These are phyloP conservation scores for Aspergillus bertholletiae DNA, from an alignment of 495 filamentous ascomycete species.

Conservation along the genomic window DNA sequence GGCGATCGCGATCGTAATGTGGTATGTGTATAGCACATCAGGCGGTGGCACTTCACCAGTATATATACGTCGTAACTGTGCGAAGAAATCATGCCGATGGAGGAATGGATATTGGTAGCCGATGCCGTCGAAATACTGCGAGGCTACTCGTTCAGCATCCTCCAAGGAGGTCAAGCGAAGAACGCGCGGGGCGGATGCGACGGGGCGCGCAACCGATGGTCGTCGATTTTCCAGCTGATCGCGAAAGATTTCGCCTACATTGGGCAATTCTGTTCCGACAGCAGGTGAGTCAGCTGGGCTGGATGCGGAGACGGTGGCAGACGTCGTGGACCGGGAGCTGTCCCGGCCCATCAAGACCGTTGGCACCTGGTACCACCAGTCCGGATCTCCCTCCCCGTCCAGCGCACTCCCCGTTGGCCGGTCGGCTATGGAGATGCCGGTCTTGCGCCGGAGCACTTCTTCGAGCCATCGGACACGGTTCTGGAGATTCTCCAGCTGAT, in stretches of 20 bases:
- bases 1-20: slow-evolving; percentile 41
- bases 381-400: slow-evolving; percentile 35
- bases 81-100: slow-evolving; percentile 35
- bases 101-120: slow-evolving; percentile 46
- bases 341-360: slow-evolving; percentile 36
- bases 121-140: slow-evolving; percentile 43
- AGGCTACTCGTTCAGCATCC: slow-evolving; percentile 35
- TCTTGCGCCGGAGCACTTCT: slow-evolving; percentile 36
- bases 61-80: slow-evolving; percentile 37
- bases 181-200: slow-evolving; percentile 30
- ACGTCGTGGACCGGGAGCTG: slow-evolving; percentile 12
- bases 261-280: slow-evolving; percentile 36
- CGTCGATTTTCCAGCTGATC: slow-evolving; percentile 43
- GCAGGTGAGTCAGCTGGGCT: slow-evolving; percentile 22
- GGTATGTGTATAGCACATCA: slow-evolving; percentile 38
- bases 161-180: slow-evolving; percentile 37
- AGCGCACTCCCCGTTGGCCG: slow-evolving; percentile 31
- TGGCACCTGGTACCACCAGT: slow-evolving; percentile 44
- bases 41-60: slow-evolving; percentile 31
- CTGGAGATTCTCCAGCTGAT: slow-evolving; percentile 49
- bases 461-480: slow-evolving; percentile 51
- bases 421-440: slow-evolving; percentile 35
- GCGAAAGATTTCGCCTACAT: slow-evolving; percentile 45
- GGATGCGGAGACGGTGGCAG: slow-evolving; percentile 20
- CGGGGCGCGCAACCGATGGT: slow-evolving; percentile 36